phyloP scores from a whole-genome alignment of 2,329 filamentous ascomycete species.

The Aspergillus fijiensis region DNA sequence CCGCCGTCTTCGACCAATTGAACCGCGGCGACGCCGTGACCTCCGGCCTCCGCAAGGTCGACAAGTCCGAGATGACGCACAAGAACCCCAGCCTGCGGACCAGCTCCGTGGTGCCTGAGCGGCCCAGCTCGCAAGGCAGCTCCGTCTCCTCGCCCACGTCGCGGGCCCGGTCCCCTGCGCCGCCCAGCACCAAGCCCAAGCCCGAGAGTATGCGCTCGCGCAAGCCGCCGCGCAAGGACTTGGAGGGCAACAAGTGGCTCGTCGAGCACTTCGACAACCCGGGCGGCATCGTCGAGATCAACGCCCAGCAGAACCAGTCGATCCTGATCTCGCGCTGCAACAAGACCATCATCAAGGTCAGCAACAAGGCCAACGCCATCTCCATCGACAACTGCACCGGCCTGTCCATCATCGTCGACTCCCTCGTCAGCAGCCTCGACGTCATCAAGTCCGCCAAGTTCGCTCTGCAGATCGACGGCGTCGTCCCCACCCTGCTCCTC shows the following conservation, averaged over 20 bases:
- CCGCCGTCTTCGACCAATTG: constrained; percentile 85
- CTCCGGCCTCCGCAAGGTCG: constrained; percentile 84
- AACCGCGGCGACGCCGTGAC: constrained; percentile 90
- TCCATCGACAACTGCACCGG: constrained; percentile 87
- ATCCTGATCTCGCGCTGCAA: constrained; percentile 90
- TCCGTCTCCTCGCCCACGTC: constrained; percentile 27
- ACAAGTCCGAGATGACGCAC: constrained; percentile 95
- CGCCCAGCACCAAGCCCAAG: constrained; percentile 76
- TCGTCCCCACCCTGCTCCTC: constrained; percentile 80
- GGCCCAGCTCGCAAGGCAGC: constrained; percentile 54
- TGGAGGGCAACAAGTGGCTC: constrained; percentile 90
- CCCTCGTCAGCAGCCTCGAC: constrained; percentile 85
- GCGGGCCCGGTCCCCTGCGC: constrained; percentile 80
- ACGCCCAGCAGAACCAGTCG: constrained; percentile 80
- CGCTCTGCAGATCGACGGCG: constrained; percentile 85
- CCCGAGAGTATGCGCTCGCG: constrained; percentile 81
- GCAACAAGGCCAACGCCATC: constrained; percentile 94
- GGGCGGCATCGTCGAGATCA: constrained; percentile 72
- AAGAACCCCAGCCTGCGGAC: constrained; percentile 89
- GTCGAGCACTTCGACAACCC: constrained; percentile 89
- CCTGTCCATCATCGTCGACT: constrained; percentile 83
- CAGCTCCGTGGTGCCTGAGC: constrained; percentile 65
- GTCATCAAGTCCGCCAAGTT: constrained; percentile 95
- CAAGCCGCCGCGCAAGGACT: constrained; percentile 75
- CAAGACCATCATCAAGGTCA: constrained; percentile 84